Evolutionary conservation across 192 early-diverging fungal species (phyloP), one percentile per base, ranked within the genome.

Genomic region (Coemansia sp.): DNA sequence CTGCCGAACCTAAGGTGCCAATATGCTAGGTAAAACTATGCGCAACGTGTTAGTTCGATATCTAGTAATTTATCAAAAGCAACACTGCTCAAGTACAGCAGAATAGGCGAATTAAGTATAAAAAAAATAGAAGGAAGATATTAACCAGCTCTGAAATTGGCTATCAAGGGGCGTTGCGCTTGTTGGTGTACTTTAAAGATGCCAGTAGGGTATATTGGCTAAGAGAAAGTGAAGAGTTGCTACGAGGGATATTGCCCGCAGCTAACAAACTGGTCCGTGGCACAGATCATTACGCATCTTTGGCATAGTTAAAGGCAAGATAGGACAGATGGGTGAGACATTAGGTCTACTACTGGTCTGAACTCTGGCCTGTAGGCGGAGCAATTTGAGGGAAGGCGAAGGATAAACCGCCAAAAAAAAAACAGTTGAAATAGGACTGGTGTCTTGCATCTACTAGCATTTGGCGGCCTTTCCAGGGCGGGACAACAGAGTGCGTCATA

Each of bases 261-360:
- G 45, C 45, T 49, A 49, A 5, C 45, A 20, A 49, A 20, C 45
- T 20, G 18, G 18, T 20, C 18, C 45, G 6, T 7, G 24, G 12
- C 30, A 18, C 52, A 30, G 52, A 53, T 24, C 52, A 30, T 10
- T 53, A 27, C 6, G 16, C 15, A 24, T 10, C 24, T 30, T 12
- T 15, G 52, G 52, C 12, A 16, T 30, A 56, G 29, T 4, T 32
- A 15, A 32, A 56, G 24, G 27, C 13, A 29, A 27, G 49, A 27
- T 30, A 53, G 52, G 52, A 12, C 24, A 32, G 29, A n/a, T 15
- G 13, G n/a, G 53, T 56, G 30, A 56, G 29, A 56, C 53, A 56
- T 56, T 32, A 15, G 15, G 16, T 34, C 15, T 56, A 56, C 53
- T 56, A 56, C 53, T 56, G 53, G 53, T 56, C 32, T 56, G 53